phyloP scores from a whole-genome alignment of 2,329 filamentous ascomycete species.

The Dactylonectria macrodidyma region DNA sequence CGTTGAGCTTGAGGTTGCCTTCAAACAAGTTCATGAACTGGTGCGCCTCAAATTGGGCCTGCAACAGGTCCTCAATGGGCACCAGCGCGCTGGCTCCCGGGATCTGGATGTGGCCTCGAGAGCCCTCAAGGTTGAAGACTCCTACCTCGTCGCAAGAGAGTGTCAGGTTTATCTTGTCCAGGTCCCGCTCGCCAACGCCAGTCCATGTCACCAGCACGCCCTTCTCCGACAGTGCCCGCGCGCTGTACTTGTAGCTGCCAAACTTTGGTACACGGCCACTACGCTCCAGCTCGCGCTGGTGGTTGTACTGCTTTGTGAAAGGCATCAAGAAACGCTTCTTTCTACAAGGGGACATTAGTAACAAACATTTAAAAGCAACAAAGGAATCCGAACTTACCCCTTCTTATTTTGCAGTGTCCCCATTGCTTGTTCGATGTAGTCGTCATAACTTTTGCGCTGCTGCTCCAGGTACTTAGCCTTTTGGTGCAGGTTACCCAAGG shows the following conservation, averaged over 20 bases:
- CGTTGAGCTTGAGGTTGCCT: constrained; percentile 87
- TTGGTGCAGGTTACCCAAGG: constrained; percentile 81
- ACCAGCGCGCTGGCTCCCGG: constrained; percentile 92
- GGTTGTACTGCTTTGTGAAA: constrained; percentile 99
- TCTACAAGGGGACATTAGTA: constrained; percentile 58
- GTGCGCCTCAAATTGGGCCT: constrained; percentile 97
- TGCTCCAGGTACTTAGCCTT: constrained; percentile 95
- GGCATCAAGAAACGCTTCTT: constrained; percentile 95
- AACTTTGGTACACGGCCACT: constrained; percentile 96
- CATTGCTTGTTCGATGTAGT: constrained; percentile 99
- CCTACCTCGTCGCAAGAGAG: constrained; percentile 96
- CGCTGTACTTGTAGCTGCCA: constrained; percentile 97
- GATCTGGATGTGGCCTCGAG: constrained; percentile 93
- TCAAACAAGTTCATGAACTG: constrained; percentile 98
- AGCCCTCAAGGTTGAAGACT: constrained; percentile 93
- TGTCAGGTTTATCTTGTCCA: constrained; percentile 93
- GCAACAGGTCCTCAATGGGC: constrained; percentile 91
- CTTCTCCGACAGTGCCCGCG: constrained; percentile 89
- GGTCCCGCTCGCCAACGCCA: constrained; percentile 85
- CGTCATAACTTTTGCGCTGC: constrained; percentile 97
- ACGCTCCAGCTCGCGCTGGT: constrained; percentile 94
- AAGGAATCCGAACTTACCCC: constrained; percentile 68
- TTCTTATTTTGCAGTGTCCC: constrained; percentile 97
- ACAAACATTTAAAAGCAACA: background rate
- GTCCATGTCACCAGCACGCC: constrained; percentile 95